phyloP scores from a whole-genome alignment of 108 stramenopile species.

The Fragilariopsis cylindrus region DNA sequence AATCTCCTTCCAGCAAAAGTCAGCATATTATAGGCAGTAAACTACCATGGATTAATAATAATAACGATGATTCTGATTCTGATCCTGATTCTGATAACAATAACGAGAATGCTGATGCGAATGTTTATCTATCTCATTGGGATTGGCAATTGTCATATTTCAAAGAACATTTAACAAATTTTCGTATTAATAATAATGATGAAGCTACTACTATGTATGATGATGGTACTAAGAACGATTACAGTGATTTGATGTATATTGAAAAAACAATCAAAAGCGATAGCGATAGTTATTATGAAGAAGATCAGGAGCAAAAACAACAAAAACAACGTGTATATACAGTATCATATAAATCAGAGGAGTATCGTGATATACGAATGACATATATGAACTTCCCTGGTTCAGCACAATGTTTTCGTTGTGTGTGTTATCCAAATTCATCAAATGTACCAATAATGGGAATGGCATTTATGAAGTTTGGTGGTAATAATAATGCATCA shows the following conservation, averaged over 20 bases:
- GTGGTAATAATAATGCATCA: neutral
- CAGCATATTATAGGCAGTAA: too few species aligned
- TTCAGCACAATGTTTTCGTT: neutral
- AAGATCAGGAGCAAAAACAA: neutral
- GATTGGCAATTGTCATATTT: constrained; percentile 11
- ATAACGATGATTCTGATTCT: too few species aligned
- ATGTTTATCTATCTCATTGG: constrained; percentile 16
- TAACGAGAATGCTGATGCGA: too few species aligned
- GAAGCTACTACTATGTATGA: neutral
- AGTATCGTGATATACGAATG: constrained; percentile 21
- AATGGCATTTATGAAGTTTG: constrained; percentile 15
- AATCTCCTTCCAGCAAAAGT: too few species aligned
- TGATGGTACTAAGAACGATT: too few species aligned
- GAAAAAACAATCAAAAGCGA: too few species aligned
- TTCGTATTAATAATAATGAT: neutral
- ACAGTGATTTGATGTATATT: too few species aligned
- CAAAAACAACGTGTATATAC: constrained; percentile 14
- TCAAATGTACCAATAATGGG: constrained; percentile 4
- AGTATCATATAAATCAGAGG: constrained; percentile 3
- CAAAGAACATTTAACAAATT: neutral
- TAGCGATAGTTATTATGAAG: neutral
- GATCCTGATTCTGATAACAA: too few species aligned
- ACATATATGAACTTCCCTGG: neutral
- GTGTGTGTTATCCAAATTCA: neutral
- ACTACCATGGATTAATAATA: too few species aligned